Base-by-base conservation (phyloP, 441 rosid genomes). In the Cnidoscolus chayamansa region DNA sequence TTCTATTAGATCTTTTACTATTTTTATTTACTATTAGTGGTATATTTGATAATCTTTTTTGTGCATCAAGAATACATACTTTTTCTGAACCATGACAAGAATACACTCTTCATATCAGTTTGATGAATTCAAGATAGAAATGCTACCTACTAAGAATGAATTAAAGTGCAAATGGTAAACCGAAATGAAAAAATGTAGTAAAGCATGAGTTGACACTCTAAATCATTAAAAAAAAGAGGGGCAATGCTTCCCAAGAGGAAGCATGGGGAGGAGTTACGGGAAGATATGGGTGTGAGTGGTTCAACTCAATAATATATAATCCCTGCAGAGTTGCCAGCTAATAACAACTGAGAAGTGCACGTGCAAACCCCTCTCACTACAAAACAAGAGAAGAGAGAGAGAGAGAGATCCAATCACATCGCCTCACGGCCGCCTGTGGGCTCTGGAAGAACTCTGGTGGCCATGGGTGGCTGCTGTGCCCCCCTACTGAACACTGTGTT, bases 251-350 rank as follows among this genome's bases (percentile, higher is more conserved):
- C 80, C 56, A 10, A 15, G 60, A 53, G 86, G 91, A 81, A 63
- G 88, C 89, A 84, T 87, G 91, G 91, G 84, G 59, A 40, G 65
- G 77, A 76, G 78, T 77, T 72, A 76, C 31, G 40, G 37, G 80
- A 71, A 49, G 81, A 48, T 56, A 73, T 77, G 81, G 86, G 71
- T 20, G 49, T 32, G 68, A 4, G 71, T 68, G 67, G 65, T 66
- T 55, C 57, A 70, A 48, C 45, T 57, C 68, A 43, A 50, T 30
- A 43, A 49, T 67, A 72, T 25, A 45, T 62, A 45, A 30, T 45
- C 10, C 7, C 19, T 17, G 35, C 67, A 47, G 47, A 1, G 6
- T 40, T 57, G 78, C 74, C 86, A 82, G 83, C 86, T 85, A 79
- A 79, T 72, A 11, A 49, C 31, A 74, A 69, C 79, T 47, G 72